Evolutionary conservation across 352 stramenopile genomes (phyloP).

Genomic region (Thalassiosira tumida): DNA sequence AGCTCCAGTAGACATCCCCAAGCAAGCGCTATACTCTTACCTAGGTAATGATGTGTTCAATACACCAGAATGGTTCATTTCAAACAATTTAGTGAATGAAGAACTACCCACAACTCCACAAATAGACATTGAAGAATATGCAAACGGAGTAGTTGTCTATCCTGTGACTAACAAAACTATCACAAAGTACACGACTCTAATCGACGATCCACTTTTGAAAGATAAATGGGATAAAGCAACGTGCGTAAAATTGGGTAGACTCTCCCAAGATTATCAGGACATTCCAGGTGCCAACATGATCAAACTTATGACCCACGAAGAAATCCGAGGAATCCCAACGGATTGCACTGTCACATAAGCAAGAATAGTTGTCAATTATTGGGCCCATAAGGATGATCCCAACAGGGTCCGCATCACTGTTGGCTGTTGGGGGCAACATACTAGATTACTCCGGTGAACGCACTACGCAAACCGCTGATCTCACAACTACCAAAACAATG

Average conservation of each 20-base stretch:
- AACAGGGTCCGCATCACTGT: constrained; percentile 66
- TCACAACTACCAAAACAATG: constrained; percentile 61
- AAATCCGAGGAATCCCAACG: no score
- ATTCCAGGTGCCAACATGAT: constrained; percentile 66
- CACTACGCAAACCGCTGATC: constrained; percentile 57
- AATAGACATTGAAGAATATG: not conserved
- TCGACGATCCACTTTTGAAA: not conserved
- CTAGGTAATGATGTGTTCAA: no score
- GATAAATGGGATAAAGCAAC: not conserved
- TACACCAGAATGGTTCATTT: no score
- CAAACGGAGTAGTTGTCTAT: constrained; percentile 21
- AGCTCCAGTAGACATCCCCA: no score
- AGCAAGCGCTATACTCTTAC: no score
- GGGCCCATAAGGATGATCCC: constrained; percentile 68
- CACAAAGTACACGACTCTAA: constrained; percentile 36
- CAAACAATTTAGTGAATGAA: no score
- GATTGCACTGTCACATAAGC: constrained; percentile 76
- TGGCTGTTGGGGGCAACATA: constrained; percentile 76
- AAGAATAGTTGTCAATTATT: constrained; percentile 49
- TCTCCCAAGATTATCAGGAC: not conserved
- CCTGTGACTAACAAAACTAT: constrained; percentile 36
- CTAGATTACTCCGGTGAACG: constrained; percentile 68
- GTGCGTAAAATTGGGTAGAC: not conserved
- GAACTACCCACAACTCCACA: no score
- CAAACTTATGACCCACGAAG: constrained; percentile 46